Evolutionary conservation across 2,329 filamentous ascomycete species (phyloP).

Genomic region (Aureobasidium subglaciale): DNA sequence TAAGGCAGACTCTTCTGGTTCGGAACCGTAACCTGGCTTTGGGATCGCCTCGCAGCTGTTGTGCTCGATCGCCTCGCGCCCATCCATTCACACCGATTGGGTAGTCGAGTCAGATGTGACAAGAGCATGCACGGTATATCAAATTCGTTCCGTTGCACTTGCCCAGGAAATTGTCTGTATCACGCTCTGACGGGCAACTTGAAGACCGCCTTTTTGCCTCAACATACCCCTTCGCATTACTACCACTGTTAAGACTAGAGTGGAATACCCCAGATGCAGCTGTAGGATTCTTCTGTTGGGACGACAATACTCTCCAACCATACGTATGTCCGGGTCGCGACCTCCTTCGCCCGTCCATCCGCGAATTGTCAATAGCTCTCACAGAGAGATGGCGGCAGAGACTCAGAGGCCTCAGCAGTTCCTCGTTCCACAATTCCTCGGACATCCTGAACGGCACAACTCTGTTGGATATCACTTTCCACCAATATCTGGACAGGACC

Average conservation of each 20-base stretch:
- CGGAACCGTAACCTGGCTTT: slow-evolving; percentile 9
- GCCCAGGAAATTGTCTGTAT: slow-evolving; percentile 1
- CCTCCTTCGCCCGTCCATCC: slow-evolving; percentile 36
- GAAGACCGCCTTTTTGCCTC: neutral
- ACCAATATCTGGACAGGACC: neutral
- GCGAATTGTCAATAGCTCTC: slow-evolving; percentile 28
- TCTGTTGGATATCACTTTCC: neutral
- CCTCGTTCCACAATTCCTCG: slow-evolving; percentile 33
- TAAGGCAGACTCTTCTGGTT: slow-evolving; percentile 1
- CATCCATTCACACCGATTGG: neutral
- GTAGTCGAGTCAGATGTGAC: neutral
- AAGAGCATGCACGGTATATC: slow-evolving; percentile 13
- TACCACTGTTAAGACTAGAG: neutral
- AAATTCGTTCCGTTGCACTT: slow-evolving; percentile 11
- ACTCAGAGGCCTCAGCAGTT: slow-evolving; percentile 38
- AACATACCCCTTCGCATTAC: neutral
- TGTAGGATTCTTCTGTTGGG: neutral
- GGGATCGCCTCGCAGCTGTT: slow-evolving; percentile 3
- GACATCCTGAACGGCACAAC: slow-evolving; percentile 28
- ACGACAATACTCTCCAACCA: neutral
- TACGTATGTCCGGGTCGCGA: slow-evolving; percentile 24
- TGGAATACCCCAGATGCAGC: slow-evolving; percentile 13
- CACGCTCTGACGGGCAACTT: neutral
- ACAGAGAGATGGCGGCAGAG: slow-evolving; percentile 37
- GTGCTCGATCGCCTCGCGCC: slow-evolving; percentile 11